Percentiles rank a stretch among this genome's conserved stretches.
Conservation (phyloP, 352 stramenopile species). For the Pythium dissotocum region DNA sequence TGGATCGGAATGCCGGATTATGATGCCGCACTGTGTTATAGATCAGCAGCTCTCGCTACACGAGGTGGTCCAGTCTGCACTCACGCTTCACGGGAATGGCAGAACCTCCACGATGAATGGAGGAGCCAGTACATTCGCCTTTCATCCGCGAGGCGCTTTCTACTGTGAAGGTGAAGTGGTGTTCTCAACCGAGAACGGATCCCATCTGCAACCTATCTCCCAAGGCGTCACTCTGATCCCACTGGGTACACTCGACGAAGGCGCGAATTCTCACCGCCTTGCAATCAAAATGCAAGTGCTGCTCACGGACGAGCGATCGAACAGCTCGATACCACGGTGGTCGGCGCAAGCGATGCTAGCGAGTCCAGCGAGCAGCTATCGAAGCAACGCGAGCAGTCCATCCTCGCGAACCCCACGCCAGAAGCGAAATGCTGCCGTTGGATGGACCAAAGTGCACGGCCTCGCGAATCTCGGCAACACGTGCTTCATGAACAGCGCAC, state of each 20-base stretch:
- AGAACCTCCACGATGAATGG: neutral
- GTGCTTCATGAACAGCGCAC: constrained; percentile 83
- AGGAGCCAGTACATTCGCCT: neutral
- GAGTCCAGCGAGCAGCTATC: constrained; percentile 19
- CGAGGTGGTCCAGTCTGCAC: constrained; percentile 7
- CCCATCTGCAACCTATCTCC: constrained; percentile 4
- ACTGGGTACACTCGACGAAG: constrained; percentile 14
- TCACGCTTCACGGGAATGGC: constrained; percentile 12
- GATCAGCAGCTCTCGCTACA: constrained; percentile 18
- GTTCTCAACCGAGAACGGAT: neutral
- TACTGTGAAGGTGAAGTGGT: constrained; percentile 20
- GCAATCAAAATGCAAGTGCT: constrained; percentile 15
- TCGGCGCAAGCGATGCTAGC: constrained; percentile 5
- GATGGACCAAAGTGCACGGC: constrained; percentile 83
- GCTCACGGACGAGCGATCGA: constrained; percentile 20
- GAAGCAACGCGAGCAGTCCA: constrained; percentile 18
- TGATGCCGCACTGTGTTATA: constrained; percentile 11
- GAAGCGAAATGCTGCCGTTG: constrained; percentile 36
- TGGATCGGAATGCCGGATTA: constrained; percentile 14
- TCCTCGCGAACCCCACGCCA: constrained; percentile 14
- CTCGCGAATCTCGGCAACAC: constrained; percentile 75
- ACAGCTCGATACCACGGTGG: constrained; percentile 16
- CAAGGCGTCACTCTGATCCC: constrained; percentile 14
- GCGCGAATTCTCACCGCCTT: neutral
- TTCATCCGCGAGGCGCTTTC: constrained; percentile 11